A percentile compares a stretch with the other conserved stretches of the same genome.
These are phyloP conservation scores for Toxicodendron radicans DNA, from an alignment of 345 rosid species.

Conservation along the genomic window DNA sequence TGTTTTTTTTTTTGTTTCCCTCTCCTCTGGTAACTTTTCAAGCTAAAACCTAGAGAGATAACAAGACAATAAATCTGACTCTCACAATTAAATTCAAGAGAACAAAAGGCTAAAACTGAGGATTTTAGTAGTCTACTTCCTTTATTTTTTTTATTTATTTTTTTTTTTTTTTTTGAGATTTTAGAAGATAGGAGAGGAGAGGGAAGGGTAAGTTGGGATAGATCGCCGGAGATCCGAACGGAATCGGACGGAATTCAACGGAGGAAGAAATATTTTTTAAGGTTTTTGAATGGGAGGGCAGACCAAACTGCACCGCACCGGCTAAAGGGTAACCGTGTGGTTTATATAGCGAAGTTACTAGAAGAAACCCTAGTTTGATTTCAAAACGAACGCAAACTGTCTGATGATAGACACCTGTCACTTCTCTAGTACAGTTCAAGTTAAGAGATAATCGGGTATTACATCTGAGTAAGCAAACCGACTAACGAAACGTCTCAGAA, in stretches of 20 bases:
- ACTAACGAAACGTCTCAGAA: neutral
- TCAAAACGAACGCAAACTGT: slow-evolving; percentile 22
- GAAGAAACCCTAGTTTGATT: slow-evolving; percentile 34
- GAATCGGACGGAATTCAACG: slow-evolving; percentile 30
- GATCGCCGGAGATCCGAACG: slow-evolving; percentile 35
- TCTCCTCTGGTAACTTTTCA: slow-evolving; percentile 15
- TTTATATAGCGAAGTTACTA: slow-evolving; percentile 28
- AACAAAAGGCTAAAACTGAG: slow-evolving; percentile 1
- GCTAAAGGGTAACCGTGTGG: slow-evolving; percentile 1
- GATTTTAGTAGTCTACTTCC: neutral
- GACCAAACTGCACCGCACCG: slow-evolving; percentile 59
- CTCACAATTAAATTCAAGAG: neutral
- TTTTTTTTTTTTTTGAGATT: slow-evolving; percentile 13
- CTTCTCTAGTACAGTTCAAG: neutral
- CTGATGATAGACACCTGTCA: neutral
- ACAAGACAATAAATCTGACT: slow-evolving; percentile 7
- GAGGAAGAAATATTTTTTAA: slow-evolving; percentile 23
- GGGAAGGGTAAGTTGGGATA: slow-evolving; percentile 26
- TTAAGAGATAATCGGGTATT: neutral
- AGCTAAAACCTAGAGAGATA: slow-evolving; percentile 19
- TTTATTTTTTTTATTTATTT: slow-evolving; percentile 4
- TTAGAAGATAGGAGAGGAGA: slow-evolving; percentile 11
- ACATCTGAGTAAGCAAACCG: too few species aligned
- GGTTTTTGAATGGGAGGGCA: slow-evolving; percentile 48
- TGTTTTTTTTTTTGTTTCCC: slow-evolving; percentile 20